Base-by-base conservation (phyloP, 2,329 filamentous ascomycete genomes). In the Chaetomiaceae sp. region DNA sequence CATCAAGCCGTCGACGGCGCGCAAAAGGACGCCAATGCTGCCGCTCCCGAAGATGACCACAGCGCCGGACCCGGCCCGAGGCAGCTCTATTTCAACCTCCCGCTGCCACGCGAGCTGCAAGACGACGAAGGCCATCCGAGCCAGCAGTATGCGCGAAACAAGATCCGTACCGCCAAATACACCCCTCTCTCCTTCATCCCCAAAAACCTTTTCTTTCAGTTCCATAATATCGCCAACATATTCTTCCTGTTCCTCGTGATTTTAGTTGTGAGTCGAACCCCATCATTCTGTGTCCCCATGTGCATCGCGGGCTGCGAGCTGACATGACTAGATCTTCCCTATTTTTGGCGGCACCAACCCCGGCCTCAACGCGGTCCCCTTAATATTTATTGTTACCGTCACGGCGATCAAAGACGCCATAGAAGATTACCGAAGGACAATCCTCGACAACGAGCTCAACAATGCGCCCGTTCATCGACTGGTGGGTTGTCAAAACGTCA, bases 191-290 rank as follows among this genome's bases (percentile, higher is more conserved):
- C 87, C 50, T 98, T 98, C 68, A 67, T 98, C 22, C 93, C 93
- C 12, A 97, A 97, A 72, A 97, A 98, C 68, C 64, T 98, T 61
- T 98, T 84, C 81, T 88, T 95, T 55, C 94, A 98, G 67, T 97
- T 98, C 63, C 91, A 98, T 69, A 97, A 97, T 62, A 85, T 98
- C 60, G 93, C 93, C 62, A 98, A 98, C 66, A 84, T 97, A 44
- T 98, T 97, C 70, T 98, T 98, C 76, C 74, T 97, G 58, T 96
- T 97, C 69, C 78, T 91, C 59, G 90, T 96, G 63, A 95, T 98
- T 62, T 78, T 98, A 50, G 83, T 84, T 61, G 93, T 97, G 83
- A 75, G 90, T 77, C n/a, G n/a, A n/a, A n/a, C n/a, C n/a, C n/a
- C n/a, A n/a, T n/a, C n/a, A n/a, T n/a, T n/a, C n/a, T n/a, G n/a